Conservation (phyloP, 2,329 filamentous ascomycete genomes). For the Xylaria sp. region DNA sequence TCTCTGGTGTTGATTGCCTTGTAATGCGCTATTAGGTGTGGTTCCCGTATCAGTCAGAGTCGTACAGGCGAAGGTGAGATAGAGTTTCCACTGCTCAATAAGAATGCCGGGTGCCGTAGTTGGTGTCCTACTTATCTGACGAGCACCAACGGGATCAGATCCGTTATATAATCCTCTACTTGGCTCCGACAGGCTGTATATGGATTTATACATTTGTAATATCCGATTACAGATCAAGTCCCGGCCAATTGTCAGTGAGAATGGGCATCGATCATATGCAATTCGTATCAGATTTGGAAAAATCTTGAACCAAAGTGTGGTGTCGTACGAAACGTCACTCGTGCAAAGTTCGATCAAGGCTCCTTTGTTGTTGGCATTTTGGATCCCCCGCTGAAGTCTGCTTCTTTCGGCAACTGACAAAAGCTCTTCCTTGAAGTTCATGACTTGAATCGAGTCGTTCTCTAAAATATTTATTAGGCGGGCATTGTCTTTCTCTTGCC, state of each 20-base stretch:
- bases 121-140: conserved; percentile 59
- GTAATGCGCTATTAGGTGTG: conserved; percentile 60
- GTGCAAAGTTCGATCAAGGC: conserved; percentile 92
- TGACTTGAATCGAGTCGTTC: conserved; percentile 83
- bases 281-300: conserved; percentile 94
- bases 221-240: conserved; percentile 93
- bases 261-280: conserved; percentile 87
- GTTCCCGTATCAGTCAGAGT: conserved; percentile 85
- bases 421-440: conserved; percentile 91
- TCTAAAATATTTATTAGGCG: conserved; percentile 92
- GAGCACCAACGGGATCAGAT: conserved; percentile 61
- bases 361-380: conserved; percentile 81
- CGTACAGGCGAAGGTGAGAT: conserved; percentile 95
- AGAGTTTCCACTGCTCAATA: conserved; percentile 97
- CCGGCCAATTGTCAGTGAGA: conserved; percentile 86
- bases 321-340: conserved; percentile 93
- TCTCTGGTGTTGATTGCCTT: conserved; percentile 74
- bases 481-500: conserved; percentile 64
- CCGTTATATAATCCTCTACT: conserved; percentile 69
- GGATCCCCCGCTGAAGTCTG: conserved; percentile 86
- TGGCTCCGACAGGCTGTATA: conserved; percentile 78
- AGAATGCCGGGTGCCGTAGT: conserved; percentile 83
- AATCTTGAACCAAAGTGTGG: conserved; percentile 95
- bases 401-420: conserved; percentile 91
- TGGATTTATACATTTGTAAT: conserved; percentile 87